Conservation (phyloP, 176 grass and related monocot species). For the Triticum monococcum region DNA sequence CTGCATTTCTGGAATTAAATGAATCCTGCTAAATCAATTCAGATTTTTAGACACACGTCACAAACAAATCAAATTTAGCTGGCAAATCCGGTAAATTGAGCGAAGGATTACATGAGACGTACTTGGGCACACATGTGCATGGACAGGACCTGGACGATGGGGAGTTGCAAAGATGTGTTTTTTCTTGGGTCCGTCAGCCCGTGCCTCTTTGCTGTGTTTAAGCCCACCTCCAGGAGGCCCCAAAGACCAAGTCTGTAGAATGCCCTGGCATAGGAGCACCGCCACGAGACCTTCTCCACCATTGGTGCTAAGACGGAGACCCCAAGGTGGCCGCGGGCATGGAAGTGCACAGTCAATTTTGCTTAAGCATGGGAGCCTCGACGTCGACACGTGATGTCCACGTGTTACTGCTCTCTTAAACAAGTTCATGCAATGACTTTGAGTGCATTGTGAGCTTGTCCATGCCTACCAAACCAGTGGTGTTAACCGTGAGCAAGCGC, state of each 20-base stretch:
- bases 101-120: not conserved
- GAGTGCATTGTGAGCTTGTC: not conserved
- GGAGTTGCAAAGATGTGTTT: not conserved
- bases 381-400: not conserved
- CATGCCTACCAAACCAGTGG: no score
- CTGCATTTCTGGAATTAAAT: no score
- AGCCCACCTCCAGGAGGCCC: not conserved
- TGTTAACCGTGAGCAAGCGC: not conserved
- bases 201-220: not conserved
- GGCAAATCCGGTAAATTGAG: not conserved
- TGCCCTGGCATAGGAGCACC: not conserved
- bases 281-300: not conserved
- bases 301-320: not conserved
- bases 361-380: not conserved
- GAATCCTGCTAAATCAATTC: no score
- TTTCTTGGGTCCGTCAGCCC: no score
- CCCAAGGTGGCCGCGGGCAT: not conserved
- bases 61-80: not conserved
- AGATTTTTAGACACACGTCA: no score
- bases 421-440: not conserved
- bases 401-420: not conserved
- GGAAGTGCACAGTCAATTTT: not conserved
- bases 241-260: not conserved
- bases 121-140: not conserved
- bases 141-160: not conserved